Conservation (phyloP, 1,284 basidiomycete genomes). For the Rhodotorula sp. region DNA sequence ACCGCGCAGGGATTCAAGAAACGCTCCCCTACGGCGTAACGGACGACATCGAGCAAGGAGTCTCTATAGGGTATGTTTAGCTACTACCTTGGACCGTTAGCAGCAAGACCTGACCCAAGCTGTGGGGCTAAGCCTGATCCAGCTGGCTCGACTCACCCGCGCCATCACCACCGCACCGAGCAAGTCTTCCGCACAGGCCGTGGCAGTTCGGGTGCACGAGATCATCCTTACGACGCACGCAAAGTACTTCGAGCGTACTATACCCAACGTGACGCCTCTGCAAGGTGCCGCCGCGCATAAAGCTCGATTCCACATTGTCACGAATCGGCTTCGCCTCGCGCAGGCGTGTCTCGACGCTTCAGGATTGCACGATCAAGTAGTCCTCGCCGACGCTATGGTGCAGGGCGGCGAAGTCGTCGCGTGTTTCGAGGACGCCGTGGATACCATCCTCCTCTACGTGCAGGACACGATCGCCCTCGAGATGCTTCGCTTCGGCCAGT, state of each 20-base stretch:
- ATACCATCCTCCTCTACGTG: neutral
- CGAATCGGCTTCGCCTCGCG: constrained; percentile 2
- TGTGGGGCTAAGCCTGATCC: constrained; percentile 1
- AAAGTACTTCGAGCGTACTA: constrained; percentile 11
- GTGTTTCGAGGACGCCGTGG: constrained; percentile 19
- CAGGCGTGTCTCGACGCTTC: constrained; percentile 13
- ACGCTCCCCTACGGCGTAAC: constrained; percentile 12
- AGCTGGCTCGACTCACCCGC: neutral
- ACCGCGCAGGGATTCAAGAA: constrained; percentile 13
- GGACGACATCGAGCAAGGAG: constrained; percentile 25
- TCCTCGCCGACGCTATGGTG: constrained; percentile 8
- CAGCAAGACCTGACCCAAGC: neutral
- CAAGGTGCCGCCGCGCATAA: neutral
- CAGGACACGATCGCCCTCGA: constrained; percentile 19
- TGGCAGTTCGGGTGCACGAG: constrained; percentile 5
- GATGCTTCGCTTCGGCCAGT: constrained; percentile 20
- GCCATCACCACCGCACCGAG: neutral
- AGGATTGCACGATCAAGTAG: constrained; percentile 7
- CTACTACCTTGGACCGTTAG: neutral
- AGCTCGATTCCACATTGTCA: constrained; percentile 17
- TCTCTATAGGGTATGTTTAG: constrained; percentile 19
- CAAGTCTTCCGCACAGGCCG: neutral
- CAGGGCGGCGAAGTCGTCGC: constrained; percentile 22
- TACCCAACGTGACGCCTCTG: neutral
- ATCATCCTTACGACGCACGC: constrained; percentile 1